These are phyloP conservation scores for Xylariaceae sp. DNA, from an alignment of 2,329 filamentous ascomycete genomes.

Conservation along the genomic window DNA sequence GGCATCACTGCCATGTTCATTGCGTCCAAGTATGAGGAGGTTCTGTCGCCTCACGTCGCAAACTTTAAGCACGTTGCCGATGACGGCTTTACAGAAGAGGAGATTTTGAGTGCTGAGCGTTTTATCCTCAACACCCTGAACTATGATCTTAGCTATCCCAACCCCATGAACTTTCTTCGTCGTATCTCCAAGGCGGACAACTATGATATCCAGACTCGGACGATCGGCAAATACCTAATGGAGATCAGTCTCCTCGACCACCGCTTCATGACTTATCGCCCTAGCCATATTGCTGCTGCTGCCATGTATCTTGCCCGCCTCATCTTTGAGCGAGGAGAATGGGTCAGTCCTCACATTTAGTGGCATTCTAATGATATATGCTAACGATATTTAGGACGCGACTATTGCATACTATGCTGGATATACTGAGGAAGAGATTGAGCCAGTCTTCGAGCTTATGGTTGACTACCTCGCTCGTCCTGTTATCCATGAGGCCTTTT, in stretches of 20 bases:
- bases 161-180: constrained; percentile 99
- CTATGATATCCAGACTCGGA: constrained; percentile 98
- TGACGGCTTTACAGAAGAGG: constrained; percentile 91
- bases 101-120: constrained; percentile 96
- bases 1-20: constrained; percentile 99
- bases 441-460: constrained; percentile 92
- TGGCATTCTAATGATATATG: constrained; percentile 7
- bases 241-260: constrained; percentile 97
- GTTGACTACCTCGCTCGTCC: constrained; percentile 93
- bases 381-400: constrained; percentile 65
- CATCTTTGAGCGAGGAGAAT: constrained; percentile 88
- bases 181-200: constrained; percentile 99
- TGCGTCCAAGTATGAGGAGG: constrained; percentile 98
- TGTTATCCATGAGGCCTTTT: constrained; percentile 94
- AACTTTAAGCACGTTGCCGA: constrained; percentile 98
- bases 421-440: constrained; percentile 90
- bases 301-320: constrained; percentile 94
- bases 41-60: constrained; percentile 92
- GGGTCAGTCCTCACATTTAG: constrained; percentile 65
- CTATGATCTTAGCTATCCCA: constrained; percentile 98
- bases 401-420: constrained; percentile 90
- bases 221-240: constrained; percentile 95
- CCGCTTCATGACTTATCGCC: constrained; percentile 86
- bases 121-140: constrained; percentile 90
- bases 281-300: constrained; percentile 88